These are phyloP conservation scores for Panellus pusillus DNA, from an alignment of 768 basidiomycete species.

Conservation along the genomic window DNA sequence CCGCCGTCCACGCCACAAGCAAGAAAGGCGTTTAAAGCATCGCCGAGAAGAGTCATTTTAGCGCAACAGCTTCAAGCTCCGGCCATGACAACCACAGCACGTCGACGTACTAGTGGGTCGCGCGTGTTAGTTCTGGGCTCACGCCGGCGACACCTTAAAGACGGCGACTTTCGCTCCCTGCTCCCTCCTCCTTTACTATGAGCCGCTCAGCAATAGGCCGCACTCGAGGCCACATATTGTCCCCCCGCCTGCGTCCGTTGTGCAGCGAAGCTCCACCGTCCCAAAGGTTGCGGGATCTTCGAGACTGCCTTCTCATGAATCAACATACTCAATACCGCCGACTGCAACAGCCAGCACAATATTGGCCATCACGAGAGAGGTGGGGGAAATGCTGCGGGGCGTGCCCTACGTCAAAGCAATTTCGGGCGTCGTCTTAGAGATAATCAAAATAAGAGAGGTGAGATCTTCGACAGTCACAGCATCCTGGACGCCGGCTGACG, in stretches of 20 bases:
- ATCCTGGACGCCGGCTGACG: not conserved
- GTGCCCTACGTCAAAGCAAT: conserved; percentile 17
- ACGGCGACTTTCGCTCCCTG: not conserved
- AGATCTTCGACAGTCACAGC: not conserved
- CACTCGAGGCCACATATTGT: not conserved
- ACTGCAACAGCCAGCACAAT: conserved; percentile 12
- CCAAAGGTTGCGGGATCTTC: not conserved
- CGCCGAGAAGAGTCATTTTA: too few relatives aligned
- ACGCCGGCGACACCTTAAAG: not conserved
- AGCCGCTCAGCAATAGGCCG: conserved; percentile 15
- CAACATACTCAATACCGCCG: not conserved
- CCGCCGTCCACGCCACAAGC: too few relatives aligned
- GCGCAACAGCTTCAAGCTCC: too few relatives aligned
- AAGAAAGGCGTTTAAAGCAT: too few relatives aligned
- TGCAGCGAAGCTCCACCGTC: not conserved
- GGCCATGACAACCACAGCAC: too few relatives aligned
- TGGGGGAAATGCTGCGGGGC: conserved; percentile 13
- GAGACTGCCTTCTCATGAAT: not conserved
- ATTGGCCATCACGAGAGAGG: conserved; percentile 12
- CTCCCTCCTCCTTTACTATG: conserved; percentile 13
- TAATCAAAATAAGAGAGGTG: conserved; percentile 21
- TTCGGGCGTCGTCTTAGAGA: conserved; percentile 15
- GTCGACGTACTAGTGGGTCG: too few relatives aligned
- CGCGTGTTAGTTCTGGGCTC: too few relatives aligned
- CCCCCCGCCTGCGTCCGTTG: not conserved